phyloP scores from a whole-genome alignment of 495 filamentous ascomycete genomes.

The Penicillium soppii region DNA sequence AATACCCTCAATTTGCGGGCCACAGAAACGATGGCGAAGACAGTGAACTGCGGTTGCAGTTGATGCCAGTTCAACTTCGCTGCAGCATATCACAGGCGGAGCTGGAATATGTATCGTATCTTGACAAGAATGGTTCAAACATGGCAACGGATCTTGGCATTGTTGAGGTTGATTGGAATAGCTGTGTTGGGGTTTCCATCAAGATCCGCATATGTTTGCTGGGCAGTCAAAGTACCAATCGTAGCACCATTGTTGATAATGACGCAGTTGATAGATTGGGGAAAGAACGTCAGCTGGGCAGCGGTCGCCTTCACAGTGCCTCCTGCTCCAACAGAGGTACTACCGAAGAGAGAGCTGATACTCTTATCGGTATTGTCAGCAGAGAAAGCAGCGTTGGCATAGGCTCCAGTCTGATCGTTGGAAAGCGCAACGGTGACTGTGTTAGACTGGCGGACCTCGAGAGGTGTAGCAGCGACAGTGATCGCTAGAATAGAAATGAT shows the following conservation, averaged over 20 bases:
- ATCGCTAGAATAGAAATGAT: conserved; percentile 15
- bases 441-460: conserved; percentile 12
- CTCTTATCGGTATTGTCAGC: conserved; percentile 12
- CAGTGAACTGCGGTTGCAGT: background rate
- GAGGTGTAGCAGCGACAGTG: conserved; percentile 11
- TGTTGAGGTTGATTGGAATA: conserved; percentile 18
- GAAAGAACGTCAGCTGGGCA: conserved; percentile 19
- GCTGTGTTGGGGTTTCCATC: conserved; percentile 19
- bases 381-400: conserved; percentile 14
- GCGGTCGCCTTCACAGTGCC: conserved; percentile 20
- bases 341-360: conserved; percentile 19
- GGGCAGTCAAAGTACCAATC: conserved; percentile 16
- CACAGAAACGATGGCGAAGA: too few species aligned
- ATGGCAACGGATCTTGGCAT: conserved; percentile 14
- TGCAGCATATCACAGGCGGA: too few species aligned
- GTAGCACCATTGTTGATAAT: conserved; percentile 13
- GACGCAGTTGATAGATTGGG: conserved; percentile 16
- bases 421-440: conserved; percentile 20
- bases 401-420: conserved; percentile 25
- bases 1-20: too few species aligned
- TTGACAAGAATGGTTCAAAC: background rate
- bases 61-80: background rate
- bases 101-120: too few species aligned
- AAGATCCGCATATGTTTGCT: conserved; percentile 19
- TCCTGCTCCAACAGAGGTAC: conserved; percentile 14